Percentiles rank a stretch among this genome's conserved stretches.
Conservation (phyloP, 306 rosid genomes). For the Pterocarpus santalinus region DNA sequence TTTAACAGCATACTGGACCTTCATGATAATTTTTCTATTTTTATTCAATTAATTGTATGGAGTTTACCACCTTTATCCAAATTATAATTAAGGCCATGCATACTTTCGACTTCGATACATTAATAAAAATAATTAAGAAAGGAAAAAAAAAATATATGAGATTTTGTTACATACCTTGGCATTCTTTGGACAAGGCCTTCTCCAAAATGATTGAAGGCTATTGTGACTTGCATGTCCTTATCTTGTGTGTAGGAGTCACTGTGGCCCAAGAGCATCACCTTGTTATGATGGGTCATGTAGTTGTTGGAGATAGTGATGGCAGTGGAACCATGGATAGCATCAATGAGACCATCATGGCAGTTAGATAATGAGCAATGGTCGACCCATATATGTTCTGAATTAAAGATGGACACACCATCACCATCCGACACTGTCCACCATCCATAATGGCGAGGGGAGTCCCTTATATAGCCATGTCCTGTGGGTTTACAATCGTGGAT, state of each 20-base stretch:
- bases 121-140: too few species aligned
- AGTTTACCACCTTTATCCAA: too few species aligned
- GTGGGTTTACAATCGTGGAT: constrained; percentile 73
- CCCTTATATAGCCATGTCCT: constrained; percentile 56
- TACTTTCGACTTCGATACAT: not conserved
- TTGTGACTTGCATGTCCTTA: not conserved
- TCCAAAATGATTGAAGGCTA: not conserved
- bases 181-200: constrained; percentile 2
- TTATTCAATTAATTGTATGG: too few species aligned
- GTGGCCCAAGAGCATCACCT: not conserved
- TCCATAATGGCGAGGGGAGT: constrained; percentile 20
- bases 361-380: not conserved
- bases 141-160: too few species aligned
- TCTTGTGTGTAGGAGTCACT: not conserved
- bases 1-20: not conserved
- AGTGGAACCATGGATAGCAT: not conserved
- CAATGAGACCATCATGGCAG: constrained; percentile 3
- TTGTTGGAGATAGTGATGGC: not conserved
- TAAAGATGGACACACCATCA: not conserved
- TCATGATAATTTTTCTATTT: not conserved
- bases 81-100: not conserved
- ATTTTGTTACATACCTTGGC: not conserved
- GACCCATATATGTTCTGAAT: not conserved
- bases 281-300: not conserved
- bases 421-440: not conserved